phyloP scores from a whole-genome alignment of 768 basidiomycete species.

The Clavulina sp. region DNA sequence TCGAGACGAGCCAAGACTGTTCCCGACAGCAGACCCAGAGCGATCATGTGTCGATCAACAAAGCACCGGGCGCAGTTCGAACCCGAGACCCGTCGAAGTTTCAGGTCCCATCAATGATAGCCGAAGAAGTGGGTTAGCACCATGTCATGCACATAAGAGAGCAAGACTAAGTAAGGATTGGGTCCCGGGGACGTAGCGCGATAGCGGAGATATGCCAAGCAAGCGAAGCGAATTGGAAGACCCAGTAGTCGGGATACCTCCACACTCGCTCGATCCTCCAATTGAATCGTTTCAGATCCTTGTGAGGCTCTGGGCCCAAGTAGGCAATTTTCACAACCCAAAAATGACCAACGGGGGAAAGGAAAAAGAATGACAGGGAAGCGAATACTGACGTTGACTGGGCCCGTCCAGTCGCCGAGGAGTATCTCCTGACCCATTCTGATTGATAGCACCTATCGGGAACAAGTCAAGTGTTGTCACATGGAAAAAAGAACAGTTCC shows the following conservation, averaged over 20 bases:
- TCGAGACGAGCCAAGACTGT: neutral
- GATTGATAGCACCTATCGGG: neutral
- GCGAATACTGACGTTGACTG: too few relatives aligned
- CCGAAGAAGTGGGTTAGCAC: neutral
- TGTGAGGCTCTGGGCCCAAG: too few relatives aligned
- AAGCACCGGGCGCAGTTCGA: neutral
- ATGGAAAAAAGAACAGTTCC: neutral
- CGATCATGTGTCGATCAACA: neutral
- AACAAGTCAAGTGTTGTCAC: neutral
- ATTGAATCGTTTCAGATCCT: too few relatives aligned
- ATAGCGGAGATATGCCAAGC: neutral
- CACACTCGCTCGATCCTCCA: too few relatives aligned
- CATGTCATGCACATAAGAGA: neutral
- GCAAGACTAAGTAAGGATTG: neutral
- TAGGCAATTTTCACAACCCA: too few relatives aligned
- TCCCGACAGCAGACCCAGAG: neutral
- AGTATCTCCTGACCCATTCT: too few relatives aligned
- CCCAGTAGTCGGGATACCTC: too few relatives aligned
- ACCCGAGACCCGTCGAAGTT: too few relatives aligned
- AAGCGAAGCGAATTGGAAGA: too few relatives aligned
- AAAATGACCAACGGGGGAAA: too few relatives aligned
- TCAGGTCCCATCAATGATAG: neutral
- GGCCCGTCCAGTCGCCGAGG: too few relatives aligned
- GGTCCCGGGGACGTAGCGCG: neutral
- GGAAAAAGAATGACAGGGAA: too few relatives aligned